These are phyloP conservation scores for Craterostigma plantagineum DNA, from an alignment of 257 asterid species.

Conservation along the genomic window DNA sequence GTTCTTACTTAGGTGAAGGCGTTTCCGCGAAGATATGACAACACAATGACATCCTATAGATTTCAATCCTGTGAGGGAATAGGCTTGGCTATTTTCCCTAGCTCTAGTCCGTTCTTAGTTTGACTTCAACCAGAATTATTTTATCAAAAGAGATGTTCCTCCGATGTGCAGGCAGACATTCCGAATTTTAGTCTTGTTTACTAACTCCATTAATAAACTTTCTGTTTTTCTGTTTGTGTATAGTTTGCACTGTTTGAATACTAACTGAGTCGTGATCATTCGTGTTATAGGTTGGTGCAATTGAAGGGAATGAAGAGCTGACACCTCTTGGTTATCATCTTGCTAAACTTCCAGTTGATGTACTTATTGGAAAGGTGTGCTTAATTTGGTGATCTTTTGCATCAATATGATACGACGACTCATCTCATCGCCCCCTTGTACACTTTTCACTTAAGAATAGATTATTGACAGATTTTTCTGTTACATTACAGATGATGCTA, in stretches of 20 bases:
- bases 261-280: not conserved
- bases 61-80: too few relatives aligned
- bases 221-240: too few relatives aligned
- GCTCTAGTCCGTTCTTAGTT: too few relatives aligned
- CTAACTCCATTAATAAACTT: too few relatives aligned
- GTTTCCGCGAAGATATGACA: too few relatives aligned
- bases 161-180: too few relatives aligned
- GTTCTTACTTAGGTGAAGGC: not conserved
- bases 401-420: not conserved
- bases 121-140: too few relatives aligned
- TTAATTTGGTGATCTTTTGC: constrained; percentile 8
- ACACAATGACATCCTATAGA: too few relatives aligned
- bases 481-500: constrained; percentile 66
- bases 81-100: too few relatives aligned
- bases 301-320: constrained; percentile 84
- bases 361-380: constrained; percentile 87
- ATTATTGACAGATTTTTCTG: constrained; percentile 5
- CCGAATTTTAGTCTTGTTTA: too few relatives aligned
- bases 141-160: too few relatives aligned
- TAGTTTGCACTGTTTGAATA: too few relatives aligned
- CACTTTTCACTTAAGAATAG: not conserved
- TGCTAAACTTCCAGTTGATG: constrained; percentile 94
- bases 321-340: constrained; percentile 97
- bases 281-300: constrained; percentile 68
- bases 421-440: not conserved